Percentiles rank a stretch among this genome's conserved stretches.
Evolutionary conservation across 2,329 filamentous ascomycete species (phyloP).

Genomic region (Fusarium robinianum): DNA sequence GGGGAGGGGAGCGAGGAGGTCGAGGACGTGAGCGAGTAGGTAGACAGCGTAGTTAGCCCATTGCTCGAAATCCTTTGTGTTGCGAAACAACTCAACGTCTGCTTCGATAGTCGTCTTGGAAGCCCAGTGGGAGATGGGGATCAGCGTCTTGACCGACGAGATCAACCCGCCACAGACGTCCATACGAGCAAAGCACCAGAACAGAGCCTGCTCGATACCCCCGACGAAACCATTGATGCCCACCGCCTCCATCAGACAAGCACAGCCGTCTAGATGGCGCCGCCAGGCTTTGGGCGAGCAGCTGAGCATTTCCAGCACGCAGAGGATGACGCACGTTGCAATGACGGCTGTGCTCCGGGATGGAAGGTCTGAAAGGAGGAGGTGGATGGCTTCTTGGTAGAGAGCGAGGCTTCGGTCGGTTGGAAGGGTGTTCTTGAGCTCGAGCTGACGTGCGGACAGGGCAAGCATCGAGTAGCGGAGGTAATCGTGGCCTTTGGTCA

Average conservation of each 20-base stretch:
- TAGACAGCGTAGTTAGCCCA: slow-evolving; percentile 58
- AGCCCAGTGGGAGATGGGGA: slow-evolving; percentile 53
- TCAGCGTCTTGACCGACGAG: slow-evolving; percentile 54
- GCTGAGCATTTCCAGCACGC: slow-evolving; percentile 59
- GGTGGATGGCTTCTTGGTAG: slow-evolving; percentile 57
- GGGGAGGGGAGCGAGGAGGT: slow-evolving; percentile 41
- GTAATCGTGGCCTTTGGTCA: slow-evolving; percentile 50
- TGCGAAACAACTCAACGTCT: slow-evolving; percentile 43
- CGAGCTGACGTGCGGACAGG: slow-evolving; percentile 55
- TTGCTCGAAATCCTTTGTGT: slow-evolving; percentile 46
- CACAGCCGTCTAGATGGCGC: slow-evolving; percentile 57
- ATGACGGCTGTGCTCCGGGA: slow-evolving; percentile 54
- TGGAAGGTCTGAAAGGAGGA: slow-evolving; percentile 53
- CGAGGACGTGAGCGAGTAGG: slow-evolving; percentile 50
- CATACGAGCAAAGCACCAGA: slow-evolving; percentile 61
- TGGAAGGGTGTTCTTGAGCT: slow-evolving; percentile 44
- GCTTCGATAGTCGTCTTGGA: slow-evolving; percentile 39
- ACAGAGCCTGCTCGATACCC: slow-evolving; percentile 54
- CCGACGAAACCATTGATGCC: slow-evolving; percentile 56
- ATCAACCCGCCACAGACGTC: slow-evolving; percentile 59
- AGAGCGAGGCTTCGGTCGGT: slow-evolving; percentile 51
- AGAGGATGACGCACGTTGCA: slow-evolving; percentile 57
- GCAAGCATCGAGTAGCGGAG: slow-evolving; percentile 55
- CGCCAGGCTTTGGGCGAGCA: slow-evolving; percentile 54
- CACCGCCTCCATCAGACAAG: slow-evolving; percentile 53